Evolutionary conservation across 768 basidiomycete species (phyloP).

Genomic region (Tulasnella sp.): DNA sequence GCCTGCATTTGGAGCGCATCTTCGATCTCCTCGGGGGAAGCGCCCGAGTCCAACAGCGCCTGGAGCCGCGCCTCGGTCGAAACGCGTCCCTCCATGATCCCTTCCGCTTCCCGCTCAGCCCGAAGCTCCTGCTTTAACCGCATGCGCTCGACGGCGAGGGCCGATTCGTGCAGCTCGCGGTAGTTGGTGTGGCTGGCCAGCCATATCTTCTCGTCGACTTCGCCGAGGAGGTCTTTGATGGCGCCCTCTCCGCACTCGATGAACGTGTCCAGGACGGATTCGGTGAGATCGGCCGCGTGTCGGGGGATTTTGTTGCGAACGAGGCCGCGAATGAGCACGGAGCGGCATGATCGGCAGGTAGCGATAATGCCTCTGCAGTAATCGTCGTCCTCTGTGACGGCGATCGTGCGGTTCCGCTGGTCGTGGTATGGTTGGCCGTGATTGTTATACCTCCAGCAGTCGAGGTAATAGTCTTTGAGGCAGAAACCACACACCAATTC

Average conservation of each 20-base stretch:
- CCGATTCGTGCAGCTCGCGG: slow-evolving; percentile 28
- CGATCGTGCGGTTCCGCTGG: slow-evolving; percentile 19
- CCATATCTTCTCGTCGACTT: slow-evolving; percentile 30
- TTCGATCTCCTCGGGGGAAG: slow-evolving; percentile 22
- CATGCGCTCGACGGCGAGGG: slow-evolving; percentile 25
- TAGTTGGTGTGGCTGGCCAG: slow-evolving; percentile 18
- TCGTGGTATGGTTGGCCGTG: slow-evolving; percentile 15
- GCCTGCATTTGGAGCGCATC: slow-evolving; percentile 20
- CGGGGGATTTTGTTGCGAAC: slow-evolving; percentile 16
- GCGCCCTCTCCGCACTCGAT: slow-evolving; percentile 28
- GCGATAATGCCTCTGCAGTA: slow-evolving; percentile 26
- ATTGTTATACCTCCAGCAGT: neutral
- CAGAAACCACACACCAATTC: slow-evolving; percentile 31
- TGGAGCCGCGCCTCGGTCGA: slow-evolving; percentile 13
- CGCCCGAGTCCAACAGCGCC: slow-evolving; percentile 18
- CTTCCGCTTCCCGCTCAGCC: slow-evolving; percentile 27
- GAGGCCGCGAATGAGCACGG: neutral
- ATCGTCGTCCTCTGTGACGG: slow-evolving; percentile 24
- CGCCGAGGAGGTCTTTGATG: slow-evolving; percentile 24
- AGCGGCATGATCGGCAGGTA: slow-evolving; percentile 30
- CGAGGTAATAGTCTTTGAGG: slow-evolving; percentile 27
- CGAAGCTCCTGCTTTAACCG: slow-evolving; percentile 34
- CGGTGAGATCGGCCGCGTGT: neutral
- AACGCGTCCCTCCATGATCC: neutral
- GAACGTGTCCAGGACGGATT: slow-evolving; percentile 18